These are phyloP conservation scores for Rhizopogon salebrosus DNA, from an alignment of 768 basidiomycete species.

Conservation along the genomic window DNA sequence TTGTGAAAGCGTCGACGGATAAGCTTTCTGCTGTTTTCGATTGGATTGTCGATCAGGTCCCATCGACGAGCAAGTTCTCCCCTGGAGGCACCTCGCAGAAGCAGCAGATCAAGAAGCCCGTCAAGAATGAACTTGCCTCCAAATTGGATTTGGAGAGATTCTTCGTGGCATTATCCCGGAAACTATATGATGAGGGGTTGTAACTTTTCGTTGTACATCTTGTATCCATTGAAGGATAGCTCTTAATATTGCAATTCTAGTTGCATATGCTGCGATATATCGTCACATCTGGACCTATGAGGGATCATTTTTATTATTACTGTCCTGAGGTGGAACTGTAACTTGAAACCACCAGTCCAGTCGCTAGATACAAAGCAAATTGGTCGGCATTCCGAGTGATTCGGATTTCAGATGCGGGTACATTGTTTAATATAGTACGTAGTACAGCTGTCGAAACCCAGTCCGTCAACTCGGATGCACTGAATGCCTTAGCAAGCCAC, in stretches of 20 bases:
- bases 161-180: constrained; percentile 83
- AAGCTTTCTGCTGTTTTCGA: constrained; percentile 72
- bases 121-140: constrained; percentile 48
- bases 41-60: constrained; percentile 73
- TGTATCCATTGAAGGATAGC: background rate
- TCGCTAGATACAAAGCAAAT: too few species aligned
- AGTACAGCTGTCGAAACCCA: too few species aligned
- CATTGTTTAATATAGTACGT: too few species aligned
- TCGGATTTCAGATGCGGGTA: too few species aligned
- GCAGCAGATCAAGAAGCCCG: constrained; percentile 16
- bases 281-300: too few species aligned
- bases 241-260: background rate
- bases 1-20: constrained; percentile 64
- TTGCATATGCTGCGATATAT: background rate
- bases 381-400: too few species aligned
- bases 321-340: too few species aligned
- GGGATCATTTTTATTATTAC: too few species aligned
- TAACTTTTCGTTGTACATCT: constrained; percentile 25
- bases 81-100: constrained; percentile 18
- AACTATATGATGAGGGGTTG: constrained; percentile 89
- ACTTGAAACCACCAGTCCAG: too few species aligned
- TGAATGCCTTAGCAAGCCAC: too few species aligned
- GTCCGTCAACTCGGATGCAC: too few species aligned
- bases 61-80: constrained; percentile 21
- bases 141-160: constrained; percentile 84